Percentiles rank a stretch among this genome's conserved stretches.
phyloP scores from a whole-genome alignment of 106 monocot genomes.

The Apostasia ramifera region DNA sequence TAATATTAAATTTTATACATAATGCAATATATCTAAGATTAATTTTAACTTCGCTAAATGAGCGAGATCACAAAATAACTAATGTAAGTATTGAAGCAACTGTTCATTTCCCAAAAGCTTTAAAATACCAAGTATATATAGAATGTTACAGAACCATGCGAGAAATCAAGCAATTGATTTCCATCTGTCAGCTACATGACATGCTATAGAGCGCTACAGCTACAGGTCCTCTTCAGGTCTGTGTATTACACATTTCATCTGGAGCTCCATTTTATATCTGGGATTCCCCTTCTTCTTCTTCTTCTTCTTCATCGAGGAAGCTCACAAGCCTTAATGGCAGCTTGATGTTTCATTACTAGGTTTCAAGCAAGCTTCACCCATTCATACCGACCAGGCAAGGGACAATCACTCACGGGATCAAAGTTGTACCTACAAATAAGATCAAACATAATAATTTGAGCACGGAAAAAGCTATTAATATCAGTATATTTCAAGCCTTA shows the following conservation, averaged over 20 bases:
- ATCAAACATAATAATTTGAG: neutral
- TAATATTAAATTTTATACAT: too few relatives aligned
- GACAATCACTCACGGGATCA: slow-evolving; percentile 60
- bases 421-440: slow-evolving; percentile 53
- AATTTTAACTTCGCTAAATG: too few relatives aligned
- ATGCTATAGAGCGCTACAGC: slow-evolving; percentile 5
- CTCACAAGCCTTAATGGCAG: neutral
- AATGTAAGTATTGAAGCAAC: too few relatives aligned
- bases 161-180: neutral
- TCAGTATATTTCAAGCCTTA: neutral
- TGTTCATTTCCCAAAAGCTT: slow-evolving; percentile 6
- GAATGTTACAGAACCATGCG: slow-evolving; percentile 3
- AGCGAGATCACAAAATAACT: too few relatives aligned
- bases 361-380: slow-evolving; percentile 49
- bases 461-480: neutral
- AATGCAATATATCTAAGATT: too few relatives aligned
- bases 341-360: neutral
- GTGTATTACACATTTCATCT: neutral
- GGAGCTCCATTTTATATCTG: neutral
- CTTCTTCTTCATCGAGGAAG: neutral
- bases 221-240: neutral
- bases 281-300: neutral
- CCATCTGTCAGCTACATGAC: neutral
- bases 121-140: neutral
- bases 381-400: slow-evolving; percentile 57